phyloP scores from a whole-genome alignment of 2,329 filamentous ascomycete genomes.

The Malbranchea cinnamomea region DNA sequence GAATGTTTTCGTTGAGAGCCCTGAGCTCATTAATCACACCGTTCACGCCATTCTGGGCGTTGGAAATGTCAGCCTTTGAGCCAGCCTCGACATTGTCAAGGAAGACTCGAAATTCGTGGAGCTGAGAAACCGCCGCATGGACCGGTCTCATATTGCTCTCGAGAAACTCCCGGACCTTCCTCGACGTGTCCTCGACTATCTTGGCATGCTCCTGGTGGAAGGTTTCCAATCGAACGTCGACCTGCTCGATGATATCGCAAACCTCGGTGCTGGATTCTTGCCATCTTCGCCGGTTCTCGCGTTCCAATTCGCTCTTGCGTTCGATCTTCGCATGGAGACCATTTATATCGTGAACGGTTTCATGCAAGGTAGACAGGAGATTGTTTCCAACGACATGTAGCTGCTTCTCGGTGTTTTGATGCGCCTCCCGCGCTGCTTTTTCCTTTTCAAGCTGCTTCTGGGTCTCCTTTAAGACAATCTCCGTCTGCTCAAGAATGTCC shows the following conservation, averaged over 20 bases:
- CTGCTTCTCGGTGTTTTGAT: constrained; percentile 68
- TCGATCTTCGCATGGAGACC: constrained; percentile 75
- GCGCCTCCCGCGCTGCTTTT: constrained; percentile 61
- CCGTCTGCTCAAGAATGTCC: constrained; percentile 70
- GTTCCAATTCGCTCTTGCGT: constrained; percentile 71
- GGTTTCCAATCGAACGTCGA: constrained; percentile 59
- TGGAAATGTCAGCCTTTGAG: constrained; percentile 36
- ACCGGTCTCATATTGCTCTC: constrained; percentile 56
- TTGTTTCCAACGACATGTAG: constrained; percentile 58
- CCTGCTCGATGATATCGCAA: constrained; percentile 55
- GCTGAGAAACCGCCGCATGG: constrained; percentile 53
- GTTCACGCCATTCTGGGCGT: constrained; percentile 73
- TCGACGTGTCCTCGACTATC: constrained; percentile 52
- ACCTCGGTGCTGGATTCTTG: constrained; percentile 60
- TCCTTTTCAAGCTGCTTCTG: constrained; percentile 66
- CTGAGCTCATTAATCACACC: constrained; percentile 85
- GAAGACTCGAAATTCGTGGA: constrained; percentile 51
- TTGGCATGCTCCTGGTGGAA: constrained; percentile 60
- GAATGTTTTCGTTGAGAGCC: constrained; percentile 74
- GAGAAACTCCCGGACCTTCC: constrained; percentile 64
- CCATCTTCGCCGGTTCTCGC: constrained; percentile 67
- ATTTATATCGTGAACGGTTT: constrained; percentile 65
- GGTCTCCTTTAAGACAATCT: constrained; percentile 66
- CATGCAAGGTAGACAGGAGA: constrained; percentile 62
- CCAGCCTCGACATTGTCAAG: constrained; percentile 55